Conservation (phyloP, 306 rosid genomes). For the Quercus mongolica region DNA sequence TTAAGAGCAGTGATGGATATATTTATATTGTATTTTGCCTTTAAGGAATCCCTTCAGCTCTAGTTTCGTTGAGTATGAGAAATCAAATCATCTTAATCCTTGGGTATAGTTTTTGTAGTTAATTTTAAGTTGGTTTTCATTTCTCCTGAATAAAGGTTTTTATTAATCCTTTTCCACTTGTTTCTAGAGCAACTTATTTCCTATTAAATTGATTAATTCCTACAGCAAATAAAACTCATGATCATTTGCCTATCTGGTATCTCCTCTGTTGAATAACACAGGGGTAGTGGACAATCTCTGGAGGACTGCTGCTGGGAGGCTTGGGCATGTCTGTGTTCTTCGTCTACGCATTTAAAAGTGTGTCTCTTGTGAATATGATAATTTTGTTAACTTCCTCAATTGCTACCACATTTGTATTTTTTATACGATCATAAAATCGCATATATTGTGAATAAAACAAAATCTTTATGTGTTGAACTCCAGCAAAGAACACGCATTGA, state of each 20-base stretch:
- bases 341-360: constrained; percentile 88
- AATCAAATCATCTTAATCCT: no score
- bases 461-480: constrained; percentile 19
- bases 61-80: no score
- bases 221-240: constrained; percentile 17
- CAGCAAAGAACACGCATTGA: constrained; percentile 89
- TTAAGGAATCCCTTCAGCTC: no score
- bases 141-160: no score
- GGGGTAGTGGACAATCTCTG: constrained; percentile 56
- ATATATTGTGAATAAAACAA: constrained; percentile 14
- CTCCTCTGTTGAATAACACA: constrained; percentile 26
- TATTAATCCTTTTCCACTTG: no score
- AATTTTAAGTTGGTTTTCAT: no score
- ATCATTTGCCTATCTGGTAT: constrained; percentile 31
- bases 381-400: background rate
- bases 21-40: no score
- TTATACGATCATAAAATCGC: constrained; percentile 9
- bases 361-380: constrained; percentile 25
- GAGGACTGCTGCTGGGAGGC: constrained; percentile 99
- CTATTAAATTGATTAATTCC: constrained; percentile 14
- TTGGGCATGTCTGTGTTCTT: constrained; percentile 91
- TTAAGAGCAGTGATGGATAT: no score
- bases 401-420: constrained; percentile 5
- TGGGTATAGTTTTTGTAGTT: no score
- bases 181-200: no score